Percentiles rank a stretch among this genome's conserved stretches.
These are phyloP conservation scores for Alisma plantagoaquatica DNA, from an alignment of 106 monocot species.

Conservation along the genomic window DNA sequence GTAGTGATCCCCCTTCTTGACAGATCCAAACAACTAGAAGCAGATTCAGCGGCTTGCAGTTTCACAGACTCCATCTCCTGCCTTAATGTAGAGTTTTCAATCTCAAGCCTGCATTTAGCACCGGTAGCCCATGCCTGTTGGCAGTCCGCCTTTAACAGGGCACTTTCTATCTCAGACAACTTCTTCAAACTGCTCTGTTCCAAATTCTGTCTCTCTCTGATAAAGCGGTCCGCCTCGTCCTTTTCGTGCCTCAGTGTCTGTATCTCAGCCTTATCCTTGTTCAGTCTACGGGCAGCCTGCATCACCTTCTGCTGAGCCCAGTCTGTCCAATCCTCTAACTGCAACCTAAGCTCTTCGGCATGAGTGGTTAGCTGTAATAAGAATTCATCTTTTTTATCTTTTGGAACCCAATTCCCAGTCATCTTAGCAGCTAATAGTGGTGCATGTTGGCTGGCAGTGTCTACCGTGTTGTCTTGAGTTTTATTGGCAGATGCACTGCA, in stretches of 20 bases:
- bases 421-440: constrained; percentile 17
- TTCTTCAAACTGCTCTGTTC: constrained; percentile 74
- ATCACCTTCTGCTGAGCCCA: constrained; percentile 90
- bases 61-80: constrained; percentile 76
- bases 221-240: constrained; percentile 62
- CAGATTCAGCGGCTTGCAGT: constrained; percentile 51
- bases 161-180: constrained; percentile 71
- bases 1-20: constrained; percentile 46
- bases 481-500: neutral
- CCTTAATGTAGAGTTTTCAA: constrained; percentile 57
- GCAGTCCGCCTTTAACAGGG: constrained; percentile 43
- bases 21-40: constrained; percentile 48
- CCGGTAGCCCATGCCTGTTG: constrained; percentile 51
- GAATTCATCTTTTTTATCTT: constrained; percentile 58
- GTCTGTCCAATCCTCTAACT: constrained; percentile 57
- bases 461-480: constrained; percentile 3
- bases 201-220: constrained; percentile 59
- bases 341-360: constrained; percentile 41
- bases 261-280: constrained; percentile 66
- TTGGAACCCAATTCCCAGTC: constrained; percentile 28
- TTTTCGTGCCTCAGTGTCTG: constrained; percentile 60
- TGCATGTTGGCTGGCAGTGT: constrained; percentile 7
- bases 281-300: constrained; percentile 63
- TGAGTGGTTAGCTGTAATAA: constrained; percentile 38
- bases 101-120: constrained; percentile 34